Base-by-base conservation (phyloP, 768 basidiomycete genomes). In the Pisolithus marmoratus region DNA sequence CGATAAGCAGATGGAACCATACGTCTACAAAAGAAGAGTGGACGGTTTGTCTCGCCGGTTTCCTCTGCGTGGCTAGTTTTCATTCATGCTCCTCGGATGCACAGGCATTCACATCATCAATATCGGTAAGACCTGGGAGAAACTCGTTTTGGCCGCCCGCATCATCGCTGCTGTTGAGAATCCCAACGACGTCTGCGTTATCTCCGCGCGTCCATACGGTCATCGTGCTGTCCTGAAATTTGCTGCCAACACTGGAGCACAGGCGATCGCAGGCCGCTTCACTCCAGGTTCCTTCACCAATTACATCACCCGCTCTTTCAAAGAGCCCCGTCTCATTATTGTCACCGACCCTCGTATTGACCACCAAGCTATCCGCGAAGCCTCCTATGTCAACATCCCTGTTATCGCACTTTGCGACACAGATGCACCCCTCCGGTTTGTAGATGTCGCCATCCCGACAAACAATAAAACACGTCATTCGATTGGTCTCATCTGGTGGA, bases 51-150 rank as follows among this genome's bases (percentile, higher is more conserved):
- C 38, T 17, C 29, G 20, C 8, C 23, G 15, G 38, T 51, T 29
- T 48, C 22, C 34, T 50, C 31, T 34, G 50, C 43, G 46, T 41
- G 23, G 26, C 24, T 37, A 57, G 58, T 52, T 56, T 47, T 50
- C 48, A 64, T 50, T 19, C 26, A 40, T 46, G 52, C n/a, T 41
- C 12, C 46, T 19, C 34, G 47, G 54, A 45, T 36, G 3, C 44
- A 22, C 71, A 96, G 94, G 94, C 60, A 91, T 97, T 72, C 87
- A 99, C 77, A 76, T 99, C 67, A 73, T 97, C 64, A 96, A 98
- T 84, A 88, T 98, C 61, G 96, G 96, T 67, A 99, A 98, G 83
- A 99, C 95, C 59, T 98, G 94, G 94, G 95, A 97, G 75, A 99
- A 99, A 74, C 83, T 99, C 59, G 94, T 98, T 58, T 81, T 99